These are phyloP conservation scores for Mycena crocata DNA, from an alignment of 768 basidiomycete species.

Conservation along the genomic window DNA sequence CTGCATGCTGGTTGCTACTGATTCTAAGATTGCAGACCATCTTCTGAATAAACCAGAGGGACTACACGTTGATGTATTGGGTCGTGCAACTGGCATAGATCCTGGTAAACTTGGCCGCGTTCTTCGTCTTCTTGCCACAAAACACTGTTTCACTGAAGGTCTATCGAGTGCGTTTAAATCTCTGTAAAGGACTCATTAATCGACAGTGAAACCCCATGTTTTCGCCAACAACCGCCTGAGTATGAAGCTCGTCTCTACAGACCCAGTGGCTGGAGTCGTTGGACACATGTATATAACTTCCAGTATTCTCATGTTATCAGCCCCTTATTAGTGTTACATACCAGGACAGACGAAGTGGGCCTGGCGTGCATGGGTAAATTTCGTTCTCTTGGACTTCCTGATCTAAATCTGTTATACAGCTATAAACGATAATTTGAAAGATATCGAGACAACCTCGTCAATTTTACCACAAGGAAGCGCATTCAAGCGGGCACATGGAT, in stretches of 20 bases:
- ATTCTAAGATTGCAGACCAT: slow-evolving; percentile 52
- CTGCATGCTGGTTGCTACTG: slow-evolving; percentile 47
- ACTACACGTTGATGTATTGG: slow-evolving; percentile 47
- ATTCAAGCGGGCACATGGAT: slow-evolving; percentile 34
- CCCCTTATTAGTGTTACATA: not conserved
- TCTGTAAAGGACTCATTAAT: not conserved
- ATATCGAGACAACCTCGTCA: slow-evolving; percentile 39
- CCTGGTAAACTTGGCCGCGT: slow-evolving; percentile 51
- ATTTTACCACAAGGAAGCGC: slow-evolving; percentile 11
- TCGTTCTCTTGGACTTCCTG: too few relatives aligned
- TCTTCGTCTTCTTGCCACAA: slow-evolving; percentile 52
- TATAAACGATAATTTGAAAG: slow-evolving; percentile 50
- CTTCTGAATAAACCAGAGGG: slow-evolving; percentile 51
- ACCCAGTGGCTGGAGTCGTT: slow-evolving; percentile 42
- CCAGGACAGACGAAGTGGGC: slow-evolving; percentile 34
- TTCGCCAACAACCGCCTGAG: slow-evolving; percentile 57
- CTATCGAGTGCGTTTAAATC: not conserved
- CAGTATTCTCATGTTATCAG: too few relatives aligned
- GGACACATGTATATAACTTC: slow-evolving; percentile 39
- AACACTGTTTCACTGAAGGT: slow-evolving; percentile 55
- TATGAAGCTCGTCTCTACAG: slow-evolving; percentile 45
- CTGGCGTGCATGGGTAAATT: too few relatives aligned
- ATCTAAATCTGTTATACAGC: too few relatives aligned
- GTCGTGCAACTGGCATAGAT: slow-evolving; percentile 45
- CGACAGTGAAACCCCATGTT: slow-evolving; percentile 47